These are phyloP conservation scores for Trichoderma asperellum DNA, from an alignment of 2,329 filamentous ascomycete species.

Conservation along the genomic window DNA sequence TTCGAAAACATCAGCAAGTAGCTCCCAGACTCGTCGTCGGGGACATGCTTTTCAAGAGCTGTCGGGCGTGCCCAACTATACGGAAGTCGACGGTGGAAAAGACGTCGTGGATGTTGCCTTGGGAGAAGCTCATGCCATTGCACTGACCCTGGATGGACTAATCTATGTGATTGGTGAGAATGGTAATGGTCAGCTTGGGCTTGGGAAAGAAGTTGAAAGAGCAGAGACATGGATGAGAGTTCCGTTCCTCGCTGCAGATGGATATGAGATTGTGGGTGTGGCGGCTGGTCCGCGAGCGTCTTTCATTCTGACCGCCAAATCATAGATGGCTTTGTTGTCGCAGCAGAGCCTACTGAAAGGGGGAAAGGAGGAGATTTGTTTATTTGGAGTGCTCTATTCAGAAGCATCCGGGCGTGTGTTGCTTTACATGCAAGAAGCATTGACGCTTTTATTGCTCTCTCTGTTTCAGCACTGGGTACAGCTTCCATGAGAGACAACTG, in stretches of 20 bases:
- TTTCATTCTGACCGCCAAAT: constrained; percentile 50
- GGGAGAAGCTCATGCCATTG: constrained; percentile 63
- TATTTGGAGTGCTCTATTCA: neutral
- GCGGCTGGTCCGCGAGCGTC: constrained; percentile 54
- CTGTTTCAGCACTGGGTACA: neutral
- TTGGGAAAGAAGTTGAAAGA: constrained; percentile 36
- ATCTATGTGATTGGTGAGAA: constrained; percentile 63
- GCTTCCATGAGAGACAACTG: neutral
- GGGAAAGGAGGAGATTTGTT: too few species aligned
- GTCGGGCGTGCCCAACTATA: constrained; percentile 46
- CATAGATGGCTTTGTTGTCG: neutral
- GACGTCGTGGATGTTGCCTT: constrained; percentile 62
- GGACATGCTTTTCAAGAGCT: constrained; percentile 41
- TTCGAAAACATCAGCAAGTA: neutral
- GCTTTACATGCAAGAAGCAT: neutral
- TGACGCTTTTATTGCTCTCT: neutral
- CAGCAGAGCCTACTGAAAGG: neutral
- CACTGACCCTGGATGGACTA: constrained; percentile 52
- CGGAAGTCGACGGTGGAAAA: constrained; percentile 50
- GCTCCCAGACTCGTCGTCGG: constrained; percentile 37
- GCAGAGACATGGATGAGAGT: constrained; percentile 45
- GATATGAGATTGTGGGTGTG: constrained; percentile 46
- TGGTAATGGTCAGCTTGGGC: constrained; percentile 62
- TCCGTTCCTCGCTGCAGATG: constrained; percentile 35
- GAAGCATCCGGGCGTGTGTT: neutral